These are phyloP conservation scores for Leucocoprinus sp. DNA, from an alignment of 768 basidiomycete species.

Conservation along the genomic window DNA sequence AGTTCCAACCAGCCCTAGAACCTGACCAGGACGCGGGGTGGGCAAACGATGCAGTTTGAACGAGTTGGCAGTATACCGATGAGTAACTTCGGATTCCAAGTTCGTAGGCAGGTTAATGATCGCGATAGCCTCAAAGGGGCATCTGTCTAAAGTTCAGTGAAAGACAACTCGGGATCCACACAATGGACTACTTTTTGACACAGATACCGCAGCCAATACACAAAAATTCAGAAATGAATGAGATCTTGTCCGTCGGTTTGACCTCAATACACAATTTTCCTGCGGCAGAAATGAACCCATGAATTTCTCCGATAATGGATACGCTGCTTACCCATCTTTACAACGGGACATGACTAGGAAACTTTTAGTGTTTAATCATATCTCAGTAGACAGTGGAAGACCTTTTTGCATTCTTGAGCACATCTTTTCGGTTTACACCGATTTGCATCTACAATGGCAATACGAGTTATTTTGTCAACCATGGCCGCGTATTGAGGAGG, in stretches of 20 bases:
- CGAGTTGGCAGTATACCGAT: slow-evolving; percentile 96
- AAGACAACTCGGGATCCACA: not conserved
- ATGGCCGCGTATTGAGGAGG: slow-evolving; percentile 28
- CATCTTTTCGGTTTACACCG: slow-evolving; percentile 95
- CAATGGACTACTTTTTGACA: slow-evolving; percentile 81
- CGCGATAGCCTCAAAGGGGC: slow-evolving; percentile 97
- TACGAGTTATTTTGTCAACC: slow-evolving; percentile 96
- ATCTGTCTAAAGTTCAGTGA: slow-evolving; percentile 40
- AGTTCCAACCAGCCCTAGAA: slow-evolving; percentile 96
- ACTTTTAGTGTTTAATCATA: slow-evolving; percentile 15
- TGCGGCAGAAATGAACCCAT: slow-evolving; percentile 22
- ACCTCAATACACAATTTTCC: slow-evolving; percentile 99
- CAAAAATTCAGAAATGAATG: slow-evolving; percentile 97
- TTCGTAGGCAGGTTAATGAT: slow-evolving; percentile 99
- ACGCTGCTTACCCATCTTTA: slow-evolving; percentile 77
- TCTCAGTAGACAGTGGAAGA: slow-evolving; percentile 20
- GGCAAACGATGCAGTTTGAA: slow-evolving; percentile 99
- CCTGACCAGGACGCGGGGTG: slow-evolving; percentile 94
- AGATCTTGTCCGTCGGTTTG: slow-evolving; percentile 91
- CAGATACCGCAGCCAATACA: slow-evolving; percentile 99
- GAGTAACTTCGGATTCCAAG: slow-evolving; percentile 90
- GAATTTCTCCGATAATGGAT: not conserved
- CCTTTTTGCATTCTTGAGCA: slow-evolving; percentile 98
- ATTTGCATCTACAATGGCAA: slow-evolving; percentile 89
- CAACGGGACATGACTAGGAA: slow-evolving; percentile 71